Conservation (phyloP, 2,329 filamentous ascomycete species). For the Chaetomiaceae sp. region DNA sequence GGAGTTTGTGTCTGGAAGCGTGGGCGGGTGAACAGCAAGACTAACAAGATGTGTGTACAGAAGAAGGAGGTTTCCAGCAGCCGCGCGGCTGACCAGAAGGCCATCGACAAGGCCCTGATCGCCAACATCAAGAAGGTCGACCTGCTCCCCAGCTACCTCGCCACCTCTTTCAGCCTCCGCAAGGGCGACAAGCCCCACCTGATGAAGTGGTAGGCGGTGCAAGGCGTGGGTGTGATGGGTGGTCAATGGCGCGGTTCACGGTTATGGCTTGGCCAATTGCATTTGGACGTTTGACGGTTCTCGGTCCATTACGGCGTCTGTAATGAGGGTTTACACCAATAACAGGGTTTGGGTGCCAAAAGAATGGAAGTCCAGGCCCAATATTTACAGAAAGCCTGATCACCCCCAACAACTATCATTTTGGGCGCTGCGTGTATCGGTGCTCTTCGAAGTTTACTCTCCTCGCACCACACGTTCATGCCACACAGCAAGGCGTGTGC, state of each 20-base stretch:
- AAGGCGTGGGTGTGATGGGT: constrained; percentile 21
- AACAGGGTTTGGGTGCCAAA: constrained; percentile 46
- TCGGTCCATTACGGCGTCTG: constrained; percentile 63
- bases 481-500: too few species aligned
- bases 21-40: neutral
- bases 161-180: constrained; percentile 94
- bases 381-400: too few species aligned
- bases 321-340: constrained; percentile 61
- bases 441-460: too few species aligned
- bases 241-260: constrained; percentile 37
- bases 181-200: constrained; percentile 99
- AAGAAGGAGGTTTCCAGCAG: constrained; percentile 95
- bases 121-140: constrained; percentile 98
- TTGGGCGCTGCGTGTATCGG: too few species aligned
- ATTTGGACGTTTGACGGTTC: constrained; percentile 61
- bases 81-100: constrained; percentile 96
- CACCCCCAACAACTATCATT: too few species aligned
- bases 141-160: constrained; percentile 88
- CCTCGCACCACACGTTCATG: too few species aligned
- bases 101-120: constrained; percentile 92
- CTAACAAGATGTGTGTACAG: constrained; percentile 51
- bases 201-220: constrained; percentile 82
- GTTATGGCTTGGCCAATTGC: constrained; percentile 57
- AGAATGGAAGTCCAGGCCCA: too few species aligned
- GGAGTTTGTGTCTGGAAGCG: neutral